Base-by-base conservation (phyloP, 2,329 filamentous ascomycete genomes). In the Colletotrichum kahawae region DNA sequence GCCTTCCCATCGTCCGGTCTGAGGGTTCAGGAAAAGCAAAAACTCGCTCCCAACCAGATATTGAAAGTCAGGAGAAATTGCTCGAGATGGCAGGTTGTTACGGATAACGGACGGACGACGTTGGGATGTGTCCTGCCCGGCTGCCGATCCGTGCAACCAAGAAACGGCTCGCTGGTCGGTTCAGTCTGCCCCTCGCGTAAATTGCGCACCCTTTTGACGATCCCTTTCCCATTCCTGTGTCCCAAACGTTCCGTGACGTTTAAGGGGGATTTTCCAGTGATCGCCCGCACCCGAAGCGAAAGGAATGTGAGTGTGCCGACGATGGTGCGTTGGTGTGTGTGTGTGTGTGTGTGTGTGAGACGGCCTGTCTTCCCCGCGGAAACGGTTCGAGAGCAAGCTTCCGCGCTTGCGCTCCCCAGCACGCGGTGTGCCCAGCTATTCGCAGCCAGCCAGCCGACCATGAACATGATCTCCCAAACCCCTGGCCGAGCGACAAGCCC, bases 231-330 rank as follows among this genome's bases (percentile, higher is more conserved):
- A 63, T 43, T 24, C 31, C 54, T 31, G 56, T 29, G n/a, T 29
- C 27, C 67, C 67, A 74, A 63, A 60, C 65, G 57, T 62, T 67
- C 57, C 70, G 70, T 62, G 70, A 73, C 67, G 71, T 65, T 63
- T 38, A 72, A 75, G 68, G 62, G 62, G 68, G 72, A 59, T 72
- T 67, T 63, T n/a, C 60, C 67, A 60, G 33, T 57, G 72, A 75
- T 75, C 72, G 72, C 48, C 68, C 8, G 60, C 36, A 21, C 51
- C 36, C n/a, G 34, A 43, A 38, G 51, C 29, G 27, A 43, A 67
- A 57, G 67, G 62, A 65, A 74, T 60, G 68, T 21, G 67, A 73
- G 29, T 62, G 57, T 33, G 31, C 18, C 31, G 57, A 57, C 29
- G 38, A 57, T 29, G 57, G 27, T 65, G 21, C 16, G 51, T 33